Evolutionary conservation across 83 land plant species (phyloP), one percentile per base, ranked within the genome.

Genomic region (Thuja plicata): DNA sequence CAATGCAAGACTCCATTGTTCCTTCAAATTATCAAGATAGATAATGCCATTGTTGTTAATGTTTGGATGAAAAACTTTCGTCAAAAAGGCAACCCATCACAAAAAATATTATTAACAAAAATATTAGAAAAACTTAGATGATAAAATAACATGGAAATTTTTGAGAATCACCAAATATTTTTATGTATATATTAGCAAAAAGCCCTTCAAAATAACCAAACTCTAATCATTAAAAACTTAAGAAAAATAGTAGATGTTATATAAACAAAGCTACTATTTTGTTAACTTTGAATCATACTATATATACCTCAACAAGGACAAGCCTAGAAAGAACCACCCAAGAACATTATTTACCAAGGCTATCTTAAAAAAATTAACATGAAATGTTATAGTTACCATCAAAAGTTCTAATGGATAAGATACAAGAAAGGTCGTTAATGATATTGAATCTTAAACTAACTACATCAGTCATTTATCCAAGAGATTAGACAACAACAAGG

Each of bases 31-130:
- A 71, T 90, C 90, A 27, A 88, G 86, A 43, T 90, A 88, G 43
- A 90, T 90, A 87, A 90, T 90, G 19, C 89, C 91, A 40, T 90
- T 90, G 89, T 88, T 90, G 90, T 90, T 90, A 35, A 90, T 88
- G 78, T 90, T 90, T n/a, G 91, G 91, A 85, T 90, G 91, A 38
- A 60, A 90, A 15, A 90, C 91, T 71, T 90, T 90, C 8, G 91
- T 90, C 43, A 90, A 54, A 50, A 90, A 90, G 24, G 91, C 74
- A 34, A 90, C 91, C 91, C 88, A 55, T 17, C 52, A 30, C n/a
- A 55, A 8, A 17, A n/a, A n/a, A 79, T 40, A 40, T 38, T 8
- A 40, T 40, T 8, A 21, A 40, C 3, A 46, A 79, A 24, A 78
- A 41, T 79, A 79, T 79, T 79, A 79, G 43, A 8, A 19, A 35